phyloP scores from a whole-genome alignment of 208 protist genomes.

The Trypanosoma caninum region DNA sequence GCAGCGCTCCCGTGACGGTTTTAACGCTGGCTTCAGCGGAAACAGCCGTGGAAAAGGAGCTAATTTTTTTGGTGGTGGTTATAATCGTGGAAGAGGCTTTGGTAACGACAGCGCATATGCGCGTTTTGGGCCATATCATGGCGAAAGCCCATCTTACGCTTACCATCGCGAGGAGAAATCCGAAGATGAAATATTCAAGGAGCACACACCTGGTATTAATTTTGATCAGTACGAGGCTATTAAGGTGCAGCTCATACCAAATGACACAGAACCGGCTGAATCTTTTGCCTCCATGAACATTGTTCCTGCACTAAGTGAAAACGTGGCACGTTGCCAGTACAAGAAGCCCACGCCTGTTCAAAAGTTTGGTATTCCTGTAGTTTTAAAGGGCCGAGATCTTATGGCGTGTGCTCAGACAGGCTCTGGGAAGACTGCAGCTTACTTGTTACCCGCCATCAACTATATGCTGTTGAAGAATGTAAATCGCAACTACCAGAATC shows the following conservation, averaged over 20 bases:
- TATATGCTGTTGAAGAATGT: conserved; percentile 78
- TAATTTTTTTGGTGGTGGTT: neutral
- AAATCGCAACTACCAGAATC: conserved; percentile 35
- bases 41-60: conserved; percentile 29
- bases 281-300: conserved; percentile 88
- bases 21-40: conserved; percentile 18
- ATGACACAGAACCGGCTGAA: conserved; percentile 66
- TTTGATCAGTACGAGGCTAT: conserved; percentile 92
- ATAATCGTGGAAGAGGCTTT: conserved; percentile 4
- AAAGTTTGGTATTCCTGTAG: conserved; percentile 96
- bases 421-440: conserved; percentile 99
- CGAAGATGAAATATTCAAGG: conserved; percentile 91
- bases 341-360: conserved; percentile 98
- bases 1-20: conserved; percentile 22
- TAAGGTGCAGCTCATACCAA: conserved; percentile 81
- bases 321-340: conserved; percentile 95
- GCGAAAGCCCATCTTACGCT: conserved; percentile 16
- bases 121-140: conserved; percentile 21
- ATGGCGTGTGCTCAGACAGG: conserved; percentile 99
- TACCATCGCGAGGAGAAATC: conserved; percentile 87
- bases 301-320: conserved; percentile 84
- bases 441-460: conserved; percentile 97
- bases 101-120: conserved; percentile 1
- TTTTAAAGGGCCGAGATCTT: conserved; percentile 91
- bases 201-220: conserved; percentile 90